These are phyloP conservation scores for Hymenoscyphus albidus DNA, from an alignment of 2,329 filamentous ascomycete species.

Conservation along the genomic window DNA sequence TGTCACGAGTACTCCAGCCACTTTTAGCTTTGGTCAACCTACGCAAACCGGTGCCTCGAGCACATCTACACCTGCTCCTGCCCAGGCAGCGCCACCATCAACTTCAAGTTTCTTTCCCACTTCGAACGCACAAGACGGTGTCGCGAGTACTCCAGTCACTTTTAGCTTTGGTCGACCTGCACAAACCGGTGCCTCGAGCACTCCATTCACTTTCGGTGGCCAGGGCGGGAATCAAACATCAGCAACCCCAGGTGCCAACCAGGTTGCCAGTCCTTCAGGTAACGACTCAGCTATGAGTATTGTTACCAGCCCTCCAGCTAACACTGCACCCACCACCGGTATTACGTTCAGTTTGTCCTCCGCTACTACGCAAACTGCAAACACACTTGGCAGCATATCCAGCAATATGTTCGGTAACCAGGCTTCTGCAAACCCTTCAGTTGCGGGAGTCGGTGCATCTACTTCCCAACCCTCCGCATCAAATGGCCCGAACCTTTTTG, in stretches of 20 bases:
- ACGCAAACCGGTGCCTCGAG: constrained; percentile 8
- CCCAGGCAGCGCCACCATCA: background rate
- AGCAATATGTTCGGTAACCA: background rate
- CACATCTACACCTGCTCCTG: background rate
- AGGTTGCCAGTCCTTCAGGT: background rate
- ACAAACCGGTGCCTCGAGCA: constrained; percentile 8
- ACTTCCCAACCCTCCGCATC: background rate
- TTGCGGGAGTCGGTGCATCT: background rate
- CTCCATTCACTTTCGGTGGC: constrained; percentile 8
- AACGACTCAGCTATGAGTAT: background rate
- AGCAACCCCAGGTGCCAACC: background rate
- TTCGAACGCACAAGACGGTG: background rate
- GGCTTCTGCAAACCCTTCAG: background rate
- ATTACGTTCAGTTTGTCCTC: background rate
- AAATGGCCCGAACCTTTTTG: background rate
- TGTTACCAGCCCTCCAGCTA: background rate
- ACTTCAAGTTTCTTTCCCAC: constrained; percentile 8
- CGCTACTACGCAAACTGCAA: background rate
- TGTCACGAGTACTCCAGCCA: background rate
- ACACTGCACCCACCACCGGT: background rate
- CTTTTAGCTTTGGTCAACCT: constrained; percentile 16
- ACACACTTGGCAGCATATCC: background rate
- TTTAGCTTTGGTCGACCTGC: constrained; percentile 16
- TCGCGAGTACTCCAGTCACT: background rate
- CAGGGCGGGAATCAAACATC: constrained; percentile 5